phyloP scores from a whole-genome alignment of 768 basidiomycete species.

The Albatrellus ellisii region DNA sequence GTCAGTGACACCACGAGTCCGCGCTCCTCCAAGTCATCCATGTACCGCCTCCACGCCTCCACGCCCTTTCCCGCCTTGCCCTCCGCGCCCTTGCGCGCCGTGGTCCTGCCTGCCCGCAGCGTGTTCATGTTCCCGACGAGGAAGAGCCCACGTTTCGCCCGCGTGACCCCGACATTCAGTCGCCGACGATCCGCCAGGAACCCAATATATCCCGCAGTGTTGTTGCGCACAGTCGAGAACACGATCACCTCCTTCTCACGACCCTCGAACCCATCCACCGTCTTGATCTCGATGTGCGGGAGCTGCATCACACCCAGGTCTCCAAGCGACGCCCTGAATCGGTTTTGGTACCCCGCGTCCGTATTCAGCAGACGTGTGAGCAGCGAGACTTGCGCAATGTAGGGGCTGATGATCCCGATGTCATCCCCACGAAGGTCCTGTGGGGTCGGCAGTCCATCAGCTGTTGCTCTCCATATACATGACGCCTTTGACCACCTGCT shows the following conservation, averaged over 20 bases:
- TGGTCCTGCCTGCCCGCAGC: conserved; percentile 34
- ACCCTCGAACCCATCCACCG: conserved; percentile 92
- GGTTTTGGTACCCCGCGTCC: conserved; percentile 35
- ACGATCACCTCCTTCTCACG: conserved; percentile 88
- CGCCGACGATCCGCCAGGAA: conserved; percentile 80
- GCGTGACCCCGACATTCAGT: conserved; percentile 83
- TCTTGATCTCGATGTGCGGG: conserved; percentile 68
- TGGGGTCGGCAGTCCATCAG: no score
- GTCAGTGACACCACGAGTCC: conserved; percentile 32
- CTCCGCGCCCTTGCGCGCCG: conserved; percentile 7
- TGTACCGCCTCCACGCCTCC: conserved; percentile 46
- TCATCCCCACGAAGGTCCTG: conserved; percentile 53
- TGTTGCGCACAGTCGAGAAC: conserved; percentile 85
- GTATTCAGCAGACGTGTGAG: conserved; percentile 52
- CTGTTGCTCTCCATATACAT: no score
- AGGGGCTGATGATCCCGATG: conserved; percentile 90
- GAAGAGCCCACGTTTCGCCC: conserved; percentile 78
- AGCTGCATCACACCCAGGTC: conserved; percentile 53
- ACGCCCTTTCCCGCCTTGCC: conserved; percentile 5
- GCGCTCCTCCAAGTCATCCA: conserved; percentile 36
- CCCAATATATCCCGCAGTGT: conserved; percentile 64
- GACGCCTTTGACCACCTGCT: neutral
- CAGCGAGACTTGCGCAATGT: conserved; percentile 73
- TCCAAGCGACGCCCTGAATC: conserved; percentile 52
- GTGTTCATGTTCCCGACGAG: conserved; percentile 66